Evolutionary conservation across 768 basidiomycete species (phyloP).

Genomic region (Boletus reticuloceps): DNA sequence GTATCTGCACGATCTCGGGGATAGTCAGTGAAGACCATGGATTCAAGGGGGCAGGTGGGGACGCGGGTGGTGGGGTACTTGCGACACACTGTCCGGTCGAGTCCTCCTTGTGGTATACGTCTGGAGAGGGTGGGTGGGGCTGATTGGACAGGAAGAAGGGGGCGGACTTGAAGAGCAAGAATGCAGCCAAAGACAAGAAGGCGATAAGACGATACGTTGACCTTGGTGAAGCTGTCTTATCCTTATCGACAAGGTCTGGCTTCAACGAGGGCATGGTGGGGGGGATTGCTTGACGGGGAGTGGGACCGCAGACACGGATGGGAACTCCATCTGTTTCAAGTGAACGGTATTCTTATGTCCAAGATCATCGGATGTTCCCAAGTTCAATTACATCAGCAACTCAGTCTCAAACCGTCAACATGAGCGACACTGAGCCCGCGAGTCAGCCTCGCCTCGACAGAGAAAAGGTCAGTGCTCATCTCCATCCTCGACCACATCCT

Average conservation of each 20-base stretch:
- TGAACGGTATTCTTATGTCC: too few relatives aligned
- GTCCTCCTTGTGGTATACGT: background rate
- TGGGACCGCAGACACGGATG: too few relatives aligned
- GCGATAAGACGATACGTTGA: slow-evolving; percentile 14
- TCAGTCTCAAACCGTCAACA: slow-evolving; percentile 3
- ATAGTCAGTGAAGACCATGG: slow-evolving; percentile 51
- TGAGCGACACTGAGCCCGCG: slow-evolving; percentile 40
- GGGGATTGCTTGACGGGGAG: background rate
- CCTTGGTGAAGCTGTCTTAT: slow-evolving; percentile 1
- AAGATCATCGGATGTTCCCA: too few relatives aligned
- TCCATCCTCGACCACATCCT: background rate
- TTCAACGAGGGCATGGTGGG: too few relatives aligned
- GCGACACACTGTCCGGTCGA: slow-evolving; percentile 36
- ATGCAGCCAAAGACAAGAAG: slow-evolving; percentile 8
- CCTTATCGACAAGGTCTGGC: background rate
- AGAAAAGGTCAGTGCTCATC: slow-evolving; percentile 46
- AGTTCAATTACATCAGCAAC: background rate
- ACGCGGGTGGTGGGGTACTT: slow-evolving; percentile 30
- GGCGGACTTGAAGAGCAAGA: slow-evolving; percentile 10
- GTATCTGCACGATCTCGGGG: slow-evolving; percentile 41
- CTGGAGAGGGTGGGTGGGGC: background rate
- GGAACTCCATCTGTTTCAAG: too few relatives aligned
- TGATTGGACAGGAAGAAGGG: too few relatives aligned
- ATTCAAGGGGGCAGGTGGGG: slow-evolving; percentile 44
- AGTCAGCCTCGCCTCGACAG: slow-evolving; percentile 51